Conservation (phyloP, 2,329 filamentous ascomycete genomes). For the Polychaeton citri region DNA sequence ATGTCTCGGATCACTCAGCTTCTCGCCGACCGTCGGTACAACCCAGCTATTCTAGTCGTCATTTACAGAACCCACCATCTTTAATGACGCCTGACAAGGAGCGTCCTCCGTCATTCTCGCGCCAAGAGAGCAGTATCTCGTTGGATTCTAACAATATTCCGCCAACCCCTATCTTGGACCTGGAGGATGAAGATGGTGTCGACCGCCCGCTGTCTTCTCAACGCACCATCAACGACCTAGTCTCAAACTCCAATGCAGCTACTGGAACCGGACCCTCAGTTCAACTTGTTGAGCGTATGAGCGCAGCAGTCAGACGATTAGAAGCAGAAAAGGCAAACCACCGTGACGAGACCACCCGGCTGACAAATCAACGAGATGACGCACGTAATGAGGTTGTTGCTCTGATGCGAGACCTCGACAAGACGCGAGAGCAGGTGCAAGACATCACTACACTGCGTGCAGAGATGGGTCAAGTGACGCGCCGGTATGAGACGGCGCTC, state of each 20-base stretch:
- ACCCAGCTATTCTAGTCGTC: constrained; percentile 3
- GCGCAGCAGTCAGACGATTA: constrained; percentile 75
- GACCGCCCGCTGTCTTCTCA: constrained; percentile 48
- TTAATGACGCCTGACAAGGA: constrained; percentile 8
- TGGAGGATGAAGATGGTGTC: constrained; percentile 42
- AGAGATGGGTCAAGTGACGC: constrained; percentile 55
- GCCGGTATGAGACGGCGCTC: constrained; percentile 76
- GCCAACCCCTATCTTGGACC: constrained; percentile 34
- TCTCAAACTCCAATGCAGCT: constrained; percentile 44
- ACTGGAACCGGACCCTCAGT: constrained; percentile 84
- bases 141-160: constrained; percentile 18
- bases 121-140: constrained; percentile 34
- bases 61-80: background rate
- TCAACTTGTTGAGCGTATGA: constrained; percentile 92
- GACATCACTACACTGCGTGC: constrained; percentile 53
- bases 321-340: constrained; percentile 84
- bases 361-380: constrained; percentile 79
- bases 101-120: constrained; percentile 18
- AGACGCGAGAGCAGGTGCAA: constrained; percentile 46
- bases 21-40: constrained; percentile 19
- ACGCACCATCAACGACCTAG: constrained; percentile 48
- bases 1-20: constrained; percentile 19
- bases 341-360: constrained; percentile 70
- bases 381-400: constrained; percentile 81
- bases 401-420: constrained; percentile 76